A percentile compares a stretch with the other conserved stretches of the same genome.
These are phyloP conservation scores for Tricholoma sp. DNA, from an alignment of 768 basidiomycete genomes.

Conservation along the genomic window DNA sequence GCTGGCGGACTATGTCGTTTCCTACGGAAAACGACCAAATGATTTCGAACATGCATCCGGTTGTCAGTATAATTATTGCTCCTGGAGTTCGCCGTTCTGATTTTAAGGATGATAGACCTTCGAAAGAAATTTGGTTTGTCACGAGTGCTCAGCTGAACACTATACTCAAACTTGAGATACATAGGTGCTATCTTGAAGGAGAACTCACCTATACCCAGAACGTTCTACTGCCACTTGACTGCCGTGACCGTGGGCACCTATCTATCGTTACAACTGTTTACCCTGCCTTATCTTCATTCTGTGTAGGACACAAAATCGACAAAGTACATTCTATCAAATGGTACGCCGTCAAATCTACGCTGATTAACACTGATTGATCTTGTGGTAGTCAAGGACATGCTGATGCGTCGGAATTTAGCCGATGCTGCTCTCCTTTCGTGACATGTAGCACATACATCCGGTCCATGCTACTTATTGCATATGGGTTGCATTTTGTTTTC, in stretches of 20 bases:
- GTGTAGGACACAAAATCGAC: constrained; percentile 55
- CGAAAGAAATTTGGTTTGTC: constrained; percentile 41
- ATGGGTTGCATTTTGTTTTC: background rate
- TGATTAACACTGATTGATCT: background rate
- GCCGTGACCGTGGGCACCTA: constrained; percentile 53
- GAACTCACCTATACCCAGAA: constrained; percentile 36
- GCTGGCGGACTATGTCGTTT: constrained; percentile 64
- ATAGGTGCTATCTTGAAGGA: constrained; percentile 39
- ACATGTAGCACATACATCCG: background rate
- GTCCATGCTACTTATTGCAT: background rate
- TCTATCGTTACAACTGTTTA: background rate
- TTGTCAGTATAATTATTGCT: constrained; percentile 39
- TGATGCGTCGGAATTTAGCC: constrained; percentile 40
- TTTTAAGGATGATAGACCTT: constrained; percentile 25
- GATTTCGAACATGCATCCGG: constrained; percentile 63
- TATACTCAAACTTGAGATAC: background rate
- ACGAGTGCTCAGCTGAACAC: background rate
- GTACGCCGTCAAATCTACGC: constrained; percentile 21
- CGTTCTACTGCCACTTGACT: constrained; percentile 65
- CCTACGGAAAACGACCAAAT: constrained; percentile 64
- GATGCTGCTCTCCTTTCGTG: constrained; percentile 32
- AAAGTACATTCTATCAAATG: constrained; percentile 41
- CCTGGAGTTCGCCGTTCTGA: constrained; percentile 2
- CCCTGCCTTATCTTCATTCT: constrained; percentile 2
- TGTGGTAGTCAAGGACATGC: constrained; percentile 38